Evolutionary conservation across 2,329 filamentous ascomycete genomes (phyloP).

Genomic region (Pezizomycotina sp.): DNA sequence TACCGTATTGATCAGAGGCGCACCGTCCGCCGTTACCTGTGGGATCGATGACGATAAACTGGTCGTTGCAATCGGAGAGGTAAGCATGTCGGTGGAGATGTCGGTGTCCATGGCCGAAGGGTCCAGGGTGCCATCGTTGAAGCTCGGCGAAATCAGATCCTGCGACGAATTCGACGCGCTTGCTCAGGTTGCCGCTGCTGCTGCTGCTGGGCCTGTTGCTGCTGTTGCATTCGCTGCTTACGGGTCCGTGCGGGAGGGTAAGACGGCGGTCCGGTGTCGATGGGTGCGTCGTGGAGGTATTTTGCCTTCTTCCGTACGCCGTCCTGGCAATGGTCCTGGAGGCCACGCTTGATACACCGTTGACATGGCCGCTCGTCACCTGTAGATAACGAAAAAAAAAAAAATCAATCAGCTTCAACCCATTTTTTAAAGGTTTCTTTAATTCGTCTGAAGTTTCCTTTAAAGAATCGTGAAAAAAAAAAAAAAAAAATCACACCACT

Average conservation of each 20-base stretch:
- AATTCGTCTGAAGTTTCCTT: too few relatives aligned
- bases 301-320: conserved; percentile 98
- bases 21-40: too few relatives aligned
- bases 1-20: conserved; percentile 37
- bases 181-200: too few relatives aligned
- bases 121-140: conserved; percentile 24
- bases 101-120: conserved; percentile 25
- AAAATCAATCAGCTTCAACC: conserved; percentile 26
- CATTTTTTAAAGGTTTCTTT: too few relatives aligned
- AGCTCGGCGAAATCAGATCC: too few relatives aligned
- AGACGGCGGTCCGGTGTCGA: conserved; percentile 35
- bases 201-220: too few relatives aligned
- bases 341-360: conserved; percentile 80
- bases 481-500: background rate
- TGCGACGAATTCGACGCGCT: too few relatives aligned
- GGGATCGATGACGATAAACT: too few relatives aligned
- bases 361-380: conserved; percentile 90
- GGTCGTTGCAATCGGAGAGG: too few relatives aligned
- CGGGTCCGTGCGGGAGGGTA: conserved; percentile 19
- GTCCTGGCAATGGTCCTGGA: conserved; percentile 84
- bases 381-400: conserved; percentile 30
- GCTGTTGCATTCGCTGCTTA: too few relatives aligned
- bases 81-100: too few relatives aligned
- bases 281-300: conserved; percentile 85
- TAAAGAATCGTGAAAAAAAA: background rate